A percentile compares a stretch with the other conserved stretches of the same genome.
These are phyloP conservation scores for Micractinium conductrix DNA, from an alignment of 139 green algal genomes.

Conservation along the genomic window DNA sequence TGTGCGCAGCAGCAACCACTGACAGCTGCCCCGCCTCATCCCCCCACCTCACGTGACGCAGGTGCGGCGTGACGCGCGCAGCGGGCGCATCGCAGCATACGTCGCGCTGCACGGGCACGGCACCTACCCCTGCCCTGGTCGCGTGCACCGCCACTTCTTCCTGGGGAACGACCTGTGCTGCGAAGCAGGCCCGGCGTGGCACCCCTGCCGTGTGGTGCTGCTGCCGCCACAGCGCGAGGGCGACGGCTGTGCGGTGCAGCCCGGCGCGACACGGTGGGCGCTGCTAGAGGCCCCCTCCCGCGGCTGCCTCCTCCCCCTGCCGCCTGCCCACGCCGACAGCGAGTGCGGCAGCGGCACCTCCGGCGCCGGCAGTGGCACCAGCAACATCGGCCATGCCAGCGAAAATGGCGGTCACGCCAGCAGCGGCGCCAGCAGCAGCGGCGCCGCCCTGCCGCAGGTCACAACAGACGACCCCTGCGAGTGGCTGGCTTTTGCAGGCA, in stretches of 20 bases:
- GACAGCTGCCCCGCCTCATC: not conserved
- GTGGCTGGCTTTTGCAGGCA: not conserved
- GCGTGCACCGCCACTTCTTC: slow-evolving; percentile 38
- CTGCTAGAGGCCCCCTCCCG: not conserved
- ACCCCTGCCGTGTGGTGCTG: slow-evolving; percentile 24
- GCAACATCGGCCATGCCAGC: too few relatives aligned
- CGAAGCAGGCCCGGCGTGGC: slow-evolving; percentile 9
- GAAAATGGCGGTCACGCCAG: too few relatives aligned
- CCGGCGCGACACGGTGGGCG: not conserved
- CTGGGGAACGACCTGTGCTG: slow-evolving; percentile 35
- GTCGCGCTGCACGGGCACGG: slow-evolving; percentile 60
- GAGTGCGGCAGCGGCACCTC: not conserved
- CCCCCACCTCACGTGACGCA: not conserved
- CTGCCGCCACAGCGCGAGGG: slow-evolving; percentile 29
- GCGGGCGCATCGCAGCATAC: slow-evolving; percentile 40
- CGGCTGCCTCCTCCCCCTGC: not conserved
- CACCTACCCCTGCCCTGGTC: slow-evolving; percentile 43
- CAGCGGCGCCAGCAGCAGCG: not conserved
- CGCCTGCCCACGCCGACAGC: not conserved
- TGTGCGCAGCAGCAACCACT: not conserved
- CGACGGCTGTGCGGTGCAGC: not conserved
- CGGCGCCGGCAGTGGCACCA: too few relatives aligned
- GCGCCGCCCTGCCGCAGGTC: not conserved
- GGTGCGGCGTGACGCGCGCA: not conserved
- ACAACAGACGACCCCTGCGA: not conserved